Conservation (phyloP, 768 basidiomycete species). For the Agrocybe praecox region DNA sequence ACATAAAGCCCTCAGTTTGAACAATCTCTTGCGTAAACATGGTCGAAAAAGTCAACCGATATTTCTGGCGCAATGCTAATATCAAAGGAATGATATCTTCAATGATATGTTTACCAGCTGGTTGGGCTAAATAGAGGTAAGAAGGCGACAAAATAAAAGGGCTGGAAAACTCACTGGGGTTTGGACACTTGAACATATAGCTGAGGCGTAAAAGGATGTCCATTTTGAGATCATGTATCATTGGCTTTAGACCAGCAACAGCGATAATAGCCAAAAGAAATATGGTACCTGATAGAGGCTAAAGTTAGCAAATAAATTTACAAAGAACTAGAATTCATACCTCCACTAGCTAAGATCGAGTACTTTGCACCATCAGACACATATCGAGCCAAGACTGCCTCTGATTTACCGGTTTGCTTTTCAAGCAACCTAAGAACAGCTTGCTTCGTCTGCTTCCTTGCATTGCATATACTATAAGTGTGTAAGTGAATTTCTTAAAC, state of each 20-base stretch:
- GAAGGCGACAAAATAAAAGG: background rate
- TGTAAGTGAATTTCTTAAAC: no score
- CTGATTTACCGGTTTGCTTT: no score
- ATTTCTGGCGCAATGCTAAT: background rate
- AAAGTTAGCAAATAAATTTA: no score
- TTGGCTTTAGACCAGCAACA: background rate
- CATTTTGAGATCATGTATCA: background rate
- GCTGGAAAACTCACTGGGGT: background rate
- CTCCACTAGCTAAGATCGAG: no score
- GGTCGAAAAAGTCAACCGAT: background rate
- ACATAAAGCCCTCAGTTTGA: background rate
- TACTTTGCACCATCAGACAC: no score
- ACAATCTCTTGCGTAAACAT: background rate
- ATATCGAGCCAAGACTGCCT: no score
- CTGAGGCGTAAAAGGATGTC: background rate
- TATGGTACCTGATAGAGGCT: background rate
- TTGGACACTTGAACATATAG: background rate
- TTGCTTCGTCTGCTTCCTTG: no score
- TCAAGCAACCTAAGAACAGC: no score
- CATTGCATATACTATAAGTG: no score
- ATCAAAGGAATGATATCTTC: constrained; percentile 2
- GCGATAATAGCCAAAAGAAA: background rate
- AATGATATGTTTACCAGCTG: background rate
- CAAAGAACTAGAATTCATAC: no score
- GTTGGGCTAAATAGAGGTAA: no score